A percentile compares a stretch with the other conserved stretches of the same genome.
These are phyloP conservation scores for Schizothecium vesticola DNA, from an alignment of 495 filamentous ascomycete genomes.

Conservation along the genomic window DNA sequence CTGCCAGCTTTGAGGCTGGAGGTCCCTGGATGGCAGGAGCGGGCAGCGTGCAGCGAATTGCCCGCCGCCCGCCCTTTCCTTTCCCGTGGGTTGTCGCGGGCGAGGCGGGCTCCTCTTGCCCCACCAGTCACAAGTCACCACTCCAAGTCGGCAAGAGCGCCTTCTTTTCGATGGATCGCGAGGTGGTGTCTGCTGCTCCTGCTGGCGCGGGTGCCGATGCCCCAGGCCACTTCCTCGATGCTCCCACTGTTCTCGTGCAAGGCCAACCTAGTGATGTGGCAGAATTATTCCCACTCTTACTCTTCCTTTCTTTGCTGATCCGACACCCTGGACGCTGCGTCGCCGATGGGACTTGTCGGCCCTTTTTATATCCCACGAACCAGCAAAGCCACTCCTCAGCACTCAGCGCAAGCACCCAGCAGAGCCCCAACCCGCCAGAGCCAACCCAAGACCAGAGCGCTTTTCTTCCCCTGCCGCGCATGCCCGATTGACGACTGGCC, in stretches of 20 bases:
- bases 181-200: background rate
- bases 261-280: background rate
- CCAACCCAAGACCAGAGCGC: background rate
- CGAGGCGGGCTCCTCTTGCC: background rate
- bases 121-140: background rate
- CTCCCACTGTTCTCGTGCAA: background rate
- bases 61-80: background rate
- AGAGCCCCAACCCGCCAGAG: background rate
- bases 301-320: background rate
- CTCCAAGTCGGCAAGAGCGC: background rate
- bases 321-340: too few relatives aligned
- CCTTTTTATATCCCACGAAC: background rate
- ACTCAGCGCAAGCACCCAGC: background rate
- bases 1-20: conserved; percentile 7
- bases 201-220: background rate
- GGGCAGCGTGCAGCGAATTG: background rate
- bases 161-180: background rate
- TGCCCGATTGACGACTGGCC: conserved; percentile 3
- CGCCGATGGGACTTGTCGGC: background rate
- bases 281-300: background rate
- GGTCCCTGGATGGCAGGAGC: conserved; percentile 6
- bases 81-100: background rate
- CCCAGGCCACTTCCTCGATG: background rate
- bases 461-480: background rate
- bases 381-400: background rate